Evolutionary conservation across 1,284 basidiomycete genomes (phyloP).

Genomic region (Coriolopsis trogii): DNA sequence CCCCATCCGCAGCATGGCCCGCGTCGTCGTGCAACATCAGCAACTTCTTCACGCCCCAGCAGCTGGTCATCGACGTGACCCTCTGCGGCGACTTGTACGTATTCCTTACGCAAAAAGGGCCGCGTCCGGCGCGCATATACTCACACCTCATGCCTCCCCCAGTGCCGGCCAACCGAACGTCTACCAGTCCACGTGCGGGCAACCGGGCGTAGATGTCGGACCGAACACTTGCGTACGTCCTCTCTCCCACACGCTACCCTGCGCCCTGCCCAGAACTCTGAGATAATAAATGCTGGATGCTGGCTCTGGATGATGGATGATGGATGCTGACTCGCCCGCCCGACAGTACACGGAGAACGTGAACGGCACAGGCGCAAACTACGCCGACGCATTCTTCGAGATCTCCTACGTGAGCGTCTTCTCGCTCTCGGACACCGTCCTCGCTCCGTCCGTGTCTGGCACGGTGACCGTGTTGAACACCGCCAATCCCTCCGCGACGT

Average conservation of each 20-base stretch:
- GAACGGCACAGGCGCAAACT: conserved; percentile 43
- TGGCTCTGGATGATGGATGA: too few species aligned
- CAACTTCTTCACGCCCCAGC: conserved; percentile 52
- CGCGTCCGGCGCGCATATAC: neutral
- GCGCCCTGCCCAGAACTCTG: too few species aligned
- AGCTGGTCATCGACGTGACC: conserved; percentile 59
- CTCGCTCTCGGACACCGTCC: conserved; percentile 20
- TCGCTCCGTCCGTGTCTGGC: conserved; percentile 8
- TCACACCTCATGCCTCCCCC: neutral
- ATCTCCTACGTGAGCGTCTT: conserved; percentile 51
- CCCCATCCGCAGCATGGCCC: conserved; percentile 54
- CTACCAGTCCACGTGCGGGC: conserved; percentile 46
- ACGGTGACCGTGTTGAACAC: conserved; percentile 7
- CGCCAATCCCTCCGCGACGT: conserved; percentile 1
- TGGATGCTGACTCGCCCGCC: too few species aligned
- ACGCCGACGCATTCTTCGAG: conserved; percentile 55
- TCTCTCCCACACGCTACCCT: neutral
- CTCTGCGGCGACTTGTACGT: conserved; percentile 59
- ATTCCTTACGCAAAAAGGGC: neutral
- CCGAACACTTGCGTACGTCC: conserved; percentile 34
- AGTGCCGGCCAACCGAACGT: conserved; percentile 52
- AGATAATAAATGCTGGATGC: too few species aligned
- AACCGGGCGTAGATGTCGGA: conserved; percentile 23
- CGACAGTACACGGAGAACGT: conserved; percentile 57
- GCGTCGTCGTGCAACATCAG: conserved; percentile 47